phyloP scores from a whole-genome alignment of 2,329 filamentous ascomycete species.

The Byssothecium circinans region DNA sequence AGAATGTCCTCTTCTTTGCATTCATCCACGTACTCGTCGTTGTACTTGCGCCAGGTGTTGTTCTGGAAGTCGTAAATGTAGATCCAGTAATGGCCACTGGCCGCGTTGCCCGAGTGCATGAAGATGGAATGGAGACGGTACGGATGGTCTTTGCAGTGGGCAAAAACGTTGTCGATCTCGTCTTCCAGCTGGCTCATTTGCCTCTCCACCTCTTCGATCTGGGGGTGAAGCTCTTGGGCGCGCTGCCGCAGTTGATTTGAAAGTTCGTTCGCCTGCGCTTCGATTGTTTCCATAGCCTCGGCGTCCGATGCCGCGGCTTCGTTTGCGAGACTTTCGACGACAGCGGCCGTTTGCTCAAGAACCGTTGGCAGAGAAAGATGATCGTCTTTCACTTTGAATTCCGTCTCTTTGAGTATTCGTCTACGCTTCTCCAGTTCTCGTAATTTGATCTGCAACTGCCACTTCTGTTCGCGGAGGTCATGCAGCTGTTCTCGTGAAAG shows the following conservation, averaged over 20 bases:
- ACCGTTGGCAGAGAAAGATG: constrained; percentile 27
- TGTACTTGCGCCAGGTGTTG: constrained; percentile 87
- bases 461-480: constrained; percentile 67
- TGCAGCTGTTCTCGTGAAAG: constrained; percentile 53
- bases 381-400: constrained; percentile 20
- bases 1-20: constrained; percentile 68
- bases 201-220: constrained; percentile 28
- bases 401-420: constrained; percentile 44
- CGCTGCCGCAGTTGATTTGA: constrained; percentile 20
- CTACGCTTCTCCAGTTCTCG: constrained; percentile 55
- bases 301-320: constrained; percentile 4
- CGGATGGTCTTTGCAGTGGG: constrained; percentile 63
- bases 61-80: constrained; percentile 89
- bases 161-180: constrained; percentile 62
- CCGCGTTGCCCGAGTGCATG: constrained; percentile 72
- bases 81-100: constrained; percentile 88
- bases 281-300: not conserved
- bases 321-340: constrained; percentile 21
- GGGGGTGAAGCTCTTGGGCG: constrained; percentile 26
- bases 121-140: constrained; percentile 92
- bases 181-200: constrained; percentile 52
- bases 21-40: constrained; percentile 79
- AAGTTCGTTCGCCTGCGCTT: constrained; percentile 16
- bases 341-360: constrained; percentile 35
- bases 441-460: constrained; percentile 71